Evolutionary conservation across 257 asterid species (phyloP).

Genomic region (Solanum acaule): DNA sequence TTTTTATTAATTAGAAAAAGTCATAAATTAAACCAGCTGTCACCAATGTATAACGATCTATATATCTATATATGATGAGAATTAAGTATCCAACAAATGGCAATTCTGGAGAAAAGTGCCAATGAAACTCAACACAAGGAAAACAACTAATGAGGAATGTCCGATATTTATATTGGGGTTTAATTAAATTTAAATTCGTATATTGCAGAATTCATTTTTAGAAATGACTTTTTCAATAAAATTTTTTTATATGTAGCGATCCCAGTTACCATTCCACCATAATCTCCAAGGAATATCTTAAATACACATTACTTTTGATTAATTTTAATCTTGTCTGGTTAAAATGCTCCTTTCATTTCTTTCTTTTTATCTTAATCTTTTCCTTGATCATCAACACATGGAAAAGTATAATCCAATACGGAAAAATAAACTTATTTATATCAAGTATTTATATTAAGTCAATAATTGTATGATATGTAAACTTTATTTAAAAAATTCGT

Average conservation of each 20-base stretch:
- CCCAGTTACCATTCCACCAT: background rate
- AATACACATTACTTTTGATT: constrained; percentile 7
- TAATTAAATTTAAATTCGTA: rapidly evolving
- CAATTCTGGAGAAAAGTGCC: constrained; percentile 19
- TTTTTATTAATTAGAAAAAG: background rate
- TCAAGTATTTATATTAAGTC: background rate
- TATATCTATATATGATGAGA: background rate
- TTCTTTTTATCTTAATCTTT: constrained; percentile 6
- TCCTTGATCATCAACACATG: constrained; percentile 6
- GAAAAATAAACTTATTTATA: background rate
- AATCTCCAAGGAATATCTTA: constrained; percentile 6
- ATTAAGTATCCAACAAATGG: constrained; percentile 16
- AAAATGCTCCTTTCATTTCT: constrained; percentile 9
- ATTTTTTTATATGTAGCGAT: background rate
- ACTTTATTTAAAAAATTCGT: too few species aligned
- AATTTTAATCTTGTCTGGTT: background rate
- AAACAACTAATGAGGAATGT: constrained; percentile 17
- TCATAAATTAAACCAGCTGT: constrained; percentile 35
- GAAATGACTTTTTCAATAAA: rapidly evolving
- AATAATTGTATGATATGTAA: background rate
- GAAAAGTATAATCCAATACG: background rate
- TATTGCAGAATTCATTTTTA: background rate
- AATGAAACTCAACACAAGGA: constrained; percentile 10
- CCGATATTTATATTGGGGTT: background rate
- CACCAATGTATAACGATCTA: constrained; percentile 12